phyloP scores from a whole-genome alignment of 1,139 yeast species.

The Geotrichum cucujoidarum region DNA sequence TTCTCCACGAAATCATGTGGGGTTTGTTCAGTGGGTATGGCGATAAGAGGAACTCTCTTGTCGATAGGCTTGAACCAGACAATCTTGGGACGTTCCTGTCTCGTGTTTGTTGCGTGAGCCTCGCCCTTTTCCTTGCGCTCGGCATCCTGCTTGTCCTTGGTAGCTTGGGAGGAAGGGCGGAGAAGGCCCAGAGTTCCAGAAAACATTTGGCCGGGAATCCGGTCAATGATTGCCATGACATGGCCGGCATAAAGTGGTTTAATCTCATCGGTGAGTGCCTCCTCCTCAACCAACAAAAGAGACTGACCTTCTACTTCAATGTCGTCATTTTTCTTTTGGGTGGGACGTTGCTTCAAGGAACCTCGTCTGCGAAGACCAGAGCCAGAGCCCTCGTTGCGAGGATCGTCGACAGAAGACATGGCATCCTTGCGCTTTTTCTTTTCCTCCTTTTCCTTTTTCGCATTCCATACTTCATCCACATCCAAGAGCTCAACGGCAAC shows the following conservation, averaged over 20 bases:
- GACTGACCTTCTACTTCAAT: slow-evolving; percentile 98
- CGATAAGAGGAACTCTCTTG: slow-evolving; percentile 93
- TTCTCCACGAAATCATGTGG: slow-evolving; percentile 93
- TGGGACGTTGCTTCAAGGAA: slow-evolving; percentile 89
- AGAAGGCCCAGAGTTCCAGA: slow-evolving; percentile 83
- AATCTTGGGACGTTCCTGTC: slow-evolving; percentile 69
- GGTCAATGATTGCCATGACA: slow-evolving; percentile 94
- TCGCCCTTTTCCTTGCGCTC: slow-evolving; percentile 48
- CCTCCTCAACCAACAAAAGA: slow-evolving; percentile 84
- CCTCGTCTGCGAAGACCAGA: slow-evolving; percentile 71
- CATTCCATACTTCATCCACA: slow-evolving; percentile 97
- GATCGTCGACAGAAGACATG: slow-evolving; percentile 24
- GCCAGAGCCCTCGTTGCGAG: slow-evolving; percentile 37
- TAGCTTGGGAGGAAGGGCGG: slow-evolving; percentile 95
- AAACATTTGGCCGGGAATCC: slow-evolving; percentile 94
- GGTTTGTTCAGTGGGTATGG: slow-evolving; percentile 97
- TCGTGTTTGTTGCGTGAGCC: slow-evolving; percentile 28
- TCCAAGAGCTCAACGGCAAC: slow-evolving; percentile 92
- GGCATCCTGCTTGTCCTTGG: slow-evolving; percentile 64
- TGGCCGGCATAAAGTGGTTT: slow-evolving; percentile 97
- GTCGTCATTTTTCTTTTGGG: slow-evolving; percentile 97
- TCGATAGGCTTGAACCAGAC: slow-evolving; percentile 99
- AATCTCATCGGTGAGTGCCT: slow-evolving; percentile 86
- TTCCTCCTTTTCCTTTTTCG: slow-evolving; percentile 94
- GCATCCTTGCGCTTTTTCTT: slow-evolving; percentile 87